Conservation (phyloP, 352 stramenopile species). For the Phytophthora hybrid region DNA sequence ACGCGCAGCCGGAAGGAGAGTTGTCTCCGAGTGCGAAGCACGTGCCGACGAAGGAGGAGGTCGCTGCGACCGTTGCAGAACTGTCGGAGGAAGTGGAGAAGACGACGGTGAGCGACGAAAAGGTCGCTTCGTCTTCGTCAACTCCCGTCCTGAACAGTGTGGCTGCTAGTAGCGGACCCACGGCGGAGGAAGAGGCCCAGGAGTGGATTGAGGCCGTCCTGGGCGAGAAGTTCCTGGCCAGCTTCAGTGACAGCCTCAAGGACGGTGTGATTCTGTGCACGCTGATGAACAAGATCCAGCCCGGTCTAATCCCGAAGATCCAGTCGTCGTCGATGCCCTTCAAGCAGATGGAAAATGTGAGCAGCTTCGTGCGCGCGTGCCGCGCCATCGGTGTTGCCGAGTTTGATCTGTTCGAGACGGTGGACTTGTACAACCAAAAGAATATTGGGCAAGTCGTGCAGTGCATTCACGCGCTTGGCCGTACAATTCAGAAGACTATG, state of each 20-base stretch:
- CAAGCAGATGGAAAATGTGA: conserved; percentile 94
- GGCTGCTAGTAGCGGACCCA: conserved; percentile 37
- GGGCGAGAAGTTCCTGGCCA: conserved; percentile 70
- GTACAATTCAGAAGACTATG: conserved; percentile 78
- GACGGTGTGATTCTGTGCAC: conserved; percentile 84
- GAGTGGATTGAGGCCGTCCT: conserved; percentile 83
- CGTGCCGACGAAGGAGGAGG: conserved; percentile 42
- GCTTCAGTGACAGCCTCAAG: conserved; percentile 79
- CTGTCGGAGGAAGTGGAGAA: conserved; percentile 57
- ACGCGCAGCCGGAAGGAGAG: conserved; percentile 38
- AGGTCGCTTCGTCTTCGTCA: conserved; percentile 33
- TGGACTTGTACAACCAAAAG: conserved; percentile 91
- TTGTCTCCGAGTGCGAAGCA: conserved; percentile 30
- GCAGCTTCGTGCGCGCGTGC: conserved; percentile 82
- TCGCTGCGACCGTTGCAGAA: conserved; percentile 54
- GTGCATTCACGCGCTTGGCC: conserved; percentile 85
- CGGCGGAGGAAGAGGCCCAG: conserved; percentile 71
- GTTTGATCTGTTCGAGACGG: conserved; percentile 92
- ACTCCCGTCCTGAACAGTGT: conserved; percentile 54
- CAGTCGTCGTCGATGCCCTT: conserved; percentile 82
- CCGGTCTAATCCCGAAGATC: conserved; percentile 62
- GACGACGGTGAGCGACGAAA: conserved; percentile 40
- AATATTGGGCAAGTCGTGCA: conserved; percentile 87
- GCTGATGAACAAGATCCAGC: conserved; percentile 81
- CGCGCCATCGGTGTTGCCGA: conserved; percentile 85